Evolutionary conservation across 805 yeast species (phyloP).

Genomic region (Kazachstania taianensis): DNA sequence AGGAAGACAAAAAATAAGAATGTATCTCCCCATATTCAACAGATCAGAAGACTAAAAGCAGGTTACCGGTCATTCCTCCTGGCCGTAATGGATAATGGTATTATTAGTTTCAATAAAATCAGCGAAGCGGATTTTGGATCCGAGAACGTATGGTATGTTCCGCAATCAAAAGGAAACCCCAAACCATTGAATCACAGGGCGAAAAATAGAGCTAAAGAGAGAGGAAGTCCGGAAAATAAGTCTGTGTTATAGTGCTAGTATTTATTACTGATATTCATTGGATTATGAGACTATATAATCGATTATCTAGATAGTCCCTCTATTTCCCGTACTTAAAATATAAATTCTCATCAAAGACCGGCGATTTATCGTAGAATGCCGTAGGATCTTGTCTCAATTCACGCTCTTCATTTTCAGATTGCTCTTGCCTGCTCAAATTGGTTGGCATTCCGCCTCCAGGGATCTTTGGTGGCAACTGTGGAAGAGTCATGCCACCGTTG

Average conservation of each 20-base stretch:
- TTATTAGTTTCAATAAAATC: constrained; percentile 53
- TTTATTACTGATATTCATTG: not conserved
- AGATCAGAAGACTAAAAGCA: constrained; percentile 33
- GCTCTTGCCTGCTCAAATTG: constrained; percentile 7
- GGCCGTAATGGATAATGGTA: constrained; percentile 71
- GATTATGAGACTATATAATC: too few relatives aligned
- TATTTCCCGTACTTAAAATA: constrained; percentile 30
- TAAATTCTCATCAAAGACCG: constrained; percentile 40
- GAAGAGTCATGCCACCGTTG: too few relatives aligned
- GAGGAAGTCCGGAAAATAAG: too few relatives aligned
- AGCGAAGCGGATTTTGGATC: constrained; percentile 40
- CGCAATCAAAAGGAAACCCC: constrained; percentile 5
- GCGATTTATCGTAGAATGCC: constrained; percentile 39
- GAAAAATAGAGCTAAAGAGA: not conserved
- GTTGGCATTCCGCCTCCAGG: constrained; percentile 9
- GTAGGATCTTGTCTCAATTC: constrained; percentile 28
- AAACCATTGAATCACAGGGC: not conserved
- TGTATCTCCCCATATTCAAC: constrained; percentile 25
- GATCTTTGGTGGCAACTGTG: not conserved
- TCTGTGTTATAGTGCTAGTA: not conserved
- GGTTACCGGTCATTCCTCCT: constrained; percentile 45
- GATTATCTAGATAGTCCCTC: too few relatives aligned
- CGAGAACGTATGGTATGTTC: constrained; percentile 28
- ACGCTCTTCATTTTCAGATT: constrained; percentile 15
- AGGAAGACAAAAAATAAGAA: constrained; percentile 11